Percentiles rank a stretch among this genome's conserved stretches.
phyloP scores from a whole-genome alignment of 2,329 filamentous ascomycete genomes.

The Dothistroma pini region DNA sequence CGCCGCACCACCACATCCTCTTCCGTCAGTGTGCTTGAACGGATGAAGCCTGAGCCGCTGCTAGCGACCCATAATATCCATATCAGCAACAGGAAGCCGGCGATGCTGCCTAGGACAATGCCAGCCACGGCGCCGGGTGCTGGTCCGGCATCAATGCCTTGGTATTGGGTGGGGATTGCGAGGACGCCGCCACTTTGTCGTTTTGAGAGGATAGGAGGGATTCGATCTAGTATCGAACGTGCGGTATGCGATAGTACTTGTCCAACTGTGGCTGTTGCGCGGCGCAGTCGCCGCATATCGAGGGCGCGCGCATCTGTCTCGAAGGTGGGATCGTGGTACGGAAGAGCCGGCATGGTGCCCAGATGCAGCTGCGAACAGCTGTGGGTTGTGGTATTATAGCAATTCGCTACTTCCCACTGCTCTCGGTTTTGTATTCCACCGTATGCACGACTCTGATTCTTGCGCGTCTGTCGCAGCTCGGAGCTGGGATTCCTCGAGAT shows the following conservation, averaged over 20 bases:
- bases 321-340: conserved; percentile 13
- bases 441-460: background rate
- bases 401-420: background rate
- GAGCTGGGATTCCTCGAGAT: background rate
- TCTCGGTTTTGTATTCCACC: background rate
- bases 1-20: conserved; percentile 34
- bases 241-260: conserved; percentile 11
- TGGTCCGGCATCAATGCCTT: conserved; percentile 51
- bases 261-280: conserved; percentile 10
- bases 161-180: conserved; percentile 61
- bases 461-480: background rate
- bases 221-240: conserved; percentile 2
- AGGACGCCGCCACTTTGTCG: conserved; percentile 23
- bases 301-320: conserved; percentile 26
- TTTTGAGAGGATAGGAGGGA: conserved; percentile 16
- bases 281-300: conserved; percentile 26
- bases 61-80: conserved; percentile 48
- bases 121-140: conserved; percentile 57
- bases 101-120: conserved; percentile 55
- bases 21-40: conserved; percentile 27
- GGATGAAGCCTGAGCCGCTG: conserved; percentile 31
- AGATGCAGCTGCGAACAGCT: conserved; percentile 15
- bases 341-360: conserved; percentile 21
- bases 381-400: background rate
- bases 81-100: conserved; percentile 51